phyloP scores from a whole-genome alignment of 306 rosid species.

The Corylus avellana region DNA sequence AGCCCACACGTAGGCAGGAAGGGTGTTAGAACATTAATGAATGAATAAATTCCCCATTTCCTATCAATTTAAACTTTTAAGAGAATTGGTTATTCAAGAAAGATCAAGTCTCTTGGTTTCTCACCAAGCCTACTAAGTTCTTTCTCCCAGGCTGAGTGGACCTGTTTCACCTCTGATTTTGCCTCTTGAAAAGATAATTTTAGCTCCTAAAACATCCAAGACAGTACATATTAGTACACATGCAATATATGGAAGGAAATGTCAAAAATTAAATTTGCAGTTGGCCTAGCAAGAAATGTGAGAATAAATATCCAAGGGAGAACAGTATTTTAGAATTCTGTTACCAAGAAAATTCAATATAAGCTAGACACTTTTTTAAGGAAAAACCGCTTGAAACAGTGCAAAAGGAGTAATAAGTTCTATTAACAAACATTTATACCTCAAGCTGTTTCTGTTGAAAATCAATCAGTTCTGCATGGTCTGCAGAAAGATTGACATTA shows the following conservation, averaged over 20 bases:
- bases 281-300: background rate
- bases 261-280: background rate
- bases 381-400: conserved; percentile 2
- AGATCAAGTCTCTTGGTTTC: conserved; percentile 27
- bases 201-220: conserved; percentile 48
- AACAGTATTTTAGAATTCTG: background rate
- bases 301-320: background rate
- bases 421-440: conserved; percentile 38
- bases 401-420: background rate
- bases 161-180: conserved; percentile 54
- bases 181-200: conserved; percentile 61
- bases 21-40: too few species aligned
- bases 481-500: conserved; percentile 32
- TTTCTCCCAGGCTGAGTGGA: conserved; percentile 65
- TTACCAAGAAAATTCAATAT: background rate
- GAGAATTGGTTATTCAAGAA: too few species aligned
- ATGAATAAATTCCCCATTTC: too few species aligned
- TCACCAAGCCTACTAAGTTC: conserved; percentile 79
- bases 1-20: too few species aligned
- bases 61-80: too few species aligned
- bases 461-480: conserved; percentile 47
- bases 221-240: background rate
- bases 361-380: background rate
- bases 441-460: conserved; percentile 71
- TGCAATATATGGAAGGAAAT: background rate